Percentiles rank a stretch among this genome's conserved stretches.
phyloP scores from a whole-genome alignment of 2,329 filamentous ascomycete species.

The Alternaria metachromatica region DNA sequence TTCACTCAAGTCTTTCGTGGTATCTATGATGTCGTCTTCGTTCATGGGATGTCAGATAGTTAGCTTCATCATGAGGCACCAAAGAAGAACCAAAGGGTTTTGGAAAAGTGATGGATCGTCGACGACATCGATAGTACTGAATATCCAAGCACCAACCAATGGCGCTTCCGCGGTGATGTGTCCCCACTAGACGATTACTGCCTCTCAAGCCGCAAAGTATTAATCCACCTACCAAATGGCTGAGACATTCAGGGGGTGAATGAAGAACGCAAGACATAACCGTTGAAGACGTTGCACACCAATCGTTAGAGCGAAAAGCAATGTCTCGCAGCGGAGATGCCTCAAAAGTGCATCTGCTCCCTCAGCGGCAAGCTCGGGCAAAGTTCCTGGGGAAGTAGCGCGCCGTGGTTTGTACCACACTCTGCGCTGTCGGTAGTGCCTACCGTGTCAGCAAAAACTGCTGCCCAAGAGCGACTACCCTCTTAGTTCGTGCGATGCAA shows the following conservation, averaged over 20 bases:
- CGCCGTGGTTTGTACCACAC: constrained; percentile 14
- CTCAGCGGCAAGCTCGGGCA: constrained; percentile 12
- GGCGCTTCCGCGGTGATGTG: background rate
- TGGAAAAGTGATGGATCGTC: background rate
- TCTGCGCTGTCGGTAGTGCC: constrained; percentile 13
- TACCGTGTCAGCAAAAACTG: background rate
- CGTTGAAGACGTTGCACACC: constrained; percentile 36
- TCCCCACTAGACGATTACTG: background rate
- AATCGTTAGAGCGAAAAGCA: constrained; percentile 26
- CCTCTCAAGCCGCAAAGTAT: background rate
- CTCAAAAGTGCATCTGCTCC: constrained; percentile 4
- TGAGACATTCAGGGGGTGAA: constrained; percentile 22
- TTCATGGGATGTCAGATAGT: background rate
- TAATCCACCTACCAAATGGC: constrained; percentile 4
- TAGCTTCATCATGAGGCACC: no score
- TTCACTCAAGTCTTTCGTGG: no score
- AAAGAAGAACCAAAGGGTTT: background rate
- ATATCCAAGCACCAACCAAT: accelerated
- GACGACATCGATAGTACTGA: background rate
- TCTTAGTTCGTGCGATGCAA: constrained; percentile 34
- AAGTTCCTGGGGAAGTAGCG: background rate
- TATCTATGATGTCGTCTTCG: background rate
- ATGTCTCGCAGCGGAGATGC: constrained; percentile 24
- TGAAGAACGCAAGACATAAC: constrained; percentile 32
- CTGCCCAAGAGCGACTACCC: background rate